Evolutionary conservation across 2,329 filamentous ascomycete species (phyloP).

Genomic region (Zymoseptoria ardabiliae): DNA sequence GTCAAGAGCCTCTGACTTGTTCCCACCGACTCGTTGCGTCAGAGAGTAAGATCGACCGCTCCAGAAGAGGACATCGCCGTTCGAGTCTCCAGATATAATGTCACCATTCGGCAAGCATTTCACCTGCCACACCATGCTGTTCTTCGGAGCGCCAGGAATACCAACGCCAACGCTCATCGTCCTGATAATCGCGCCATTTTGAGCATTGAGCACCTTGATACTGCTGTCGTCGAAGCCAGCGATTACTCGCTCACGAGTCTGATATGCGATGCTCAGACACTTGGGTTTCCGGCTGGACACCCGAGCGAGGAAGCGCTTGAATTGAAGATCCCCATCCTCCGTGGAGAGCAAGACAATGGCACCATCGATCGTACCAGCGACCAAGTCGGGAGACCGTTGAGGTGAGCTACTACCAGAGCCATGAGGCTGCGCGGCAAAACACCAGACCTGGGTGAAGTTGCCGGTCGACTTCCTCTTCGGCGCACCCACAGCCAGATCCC

Average conservation of each 20-base stretch:
- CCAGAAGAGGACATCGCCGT: conserved; percentile 88
- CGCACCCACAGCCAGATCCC: conserved; percentile 75
- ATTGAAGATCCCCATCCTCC: conserved; percentile 73
- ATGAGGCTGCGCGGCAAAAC: conserved; percentile 76
- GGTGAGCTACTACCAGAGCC: conserved; percentile 16
- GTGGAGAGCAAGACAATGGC: conserved; percentile 82
- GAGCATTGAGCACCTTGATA: conserved; percentile 84
- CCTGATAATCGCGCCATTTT: conserved; percentile 66
- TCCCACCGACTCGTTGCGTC: conserved; percentile 74
- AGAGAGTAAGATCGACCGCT: conserved; percentile 88
- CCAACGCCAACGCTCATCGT: conserved; percentile 83
- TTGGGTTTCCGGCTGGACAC: conserved; percentile 77
- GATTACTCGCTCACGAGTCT: conserved; percentile 72
- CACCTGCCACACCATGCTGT: conserved; percentile 88
- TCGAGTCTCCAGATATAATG: conserved; percentile 91
- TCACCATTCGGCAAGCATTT: conserved; percentile 81
- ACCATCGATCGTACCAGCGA: conserved; percentile 86
- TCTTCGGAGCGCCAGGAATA: conserved; percentile 66
- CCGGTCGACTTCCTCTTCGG: conserved; percentile 79
- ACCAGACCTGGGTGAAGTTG: conserved; percentile 96
- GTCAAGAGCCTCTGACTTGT: conserved; percentile 84
- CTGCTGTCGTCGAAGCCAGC: conserved; percentile 94
- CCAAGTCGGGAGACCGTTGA: conserved; percentile 52
- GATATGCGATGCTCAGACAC: conserved; percentile 86
- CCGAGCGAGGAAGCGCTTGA: conserved; percentile 66